These are phyloP conservation scores for Myriangium duriaei DNA, from an alignment of 2,329 filamentous ascomycete species.

Conservation along the genomic window DNA sequence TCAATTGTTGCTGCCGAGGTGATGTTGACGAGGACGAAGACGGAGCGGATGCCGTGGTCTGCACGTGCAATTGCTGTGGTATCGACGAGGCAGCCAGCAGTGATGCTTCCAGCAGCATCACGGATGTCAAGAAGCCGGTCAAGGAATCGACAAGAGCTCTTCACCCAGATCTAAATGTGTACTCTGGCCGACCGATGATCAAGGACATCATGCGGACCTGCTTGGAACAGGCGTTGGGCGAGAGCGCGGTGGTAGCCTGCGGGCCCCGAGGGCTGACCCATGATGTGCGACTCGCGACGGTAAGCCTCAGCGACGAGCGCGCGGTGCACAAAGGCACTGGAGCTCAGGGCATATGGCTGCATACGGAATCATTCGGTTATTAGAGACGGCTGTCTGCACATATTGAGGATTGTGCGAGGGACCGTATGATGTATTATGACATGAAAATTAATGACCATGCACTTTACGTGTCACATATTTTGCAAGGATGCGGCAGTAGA, in stretches of 20 bases:
- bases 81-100: constrained; percentile 15
- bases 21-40: constrained; percentile 32
- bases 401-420: no score
- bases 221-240: constrained; percentile 47
- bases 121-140: constrained; percentile 8
- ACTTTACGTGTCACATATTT: no score
- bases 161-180: constrained; percentile 24
- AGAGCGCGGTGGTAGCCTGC: constrained; percentile 51
- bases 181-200: constrained; percentile 41
- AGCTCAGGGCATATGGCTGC: constrained; percentile 50
- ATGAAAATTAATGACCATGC: no score
- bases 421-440: no score
- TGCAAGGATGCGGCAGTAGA: no score
- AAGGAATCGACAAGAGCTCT: constrained; percentile 15
- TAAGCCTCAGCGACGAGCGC: constrained; percentile 48
- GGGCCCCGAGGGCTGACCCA: constrained; percentile 44
- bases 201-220: constrained; percentile 40
- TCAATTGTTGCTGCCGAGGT: constrained; percentile 38
- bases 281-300: constrained; percentile 43
- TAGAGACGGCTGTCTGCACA: constrained; percentile 7
- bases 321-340: constrained; percentile 56
- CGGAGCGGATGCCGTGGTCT: constrained; percentile 18
- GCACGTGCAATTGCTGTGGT: constrained; percentile 26
- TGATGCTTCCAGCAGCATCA: constrained; percentile 8
- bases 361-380: constrained; percentile 46